Evolutionary conservation across 805 yeast genomes (phyloP).

Genomic region (Ogataea haglerorum): DNA sequence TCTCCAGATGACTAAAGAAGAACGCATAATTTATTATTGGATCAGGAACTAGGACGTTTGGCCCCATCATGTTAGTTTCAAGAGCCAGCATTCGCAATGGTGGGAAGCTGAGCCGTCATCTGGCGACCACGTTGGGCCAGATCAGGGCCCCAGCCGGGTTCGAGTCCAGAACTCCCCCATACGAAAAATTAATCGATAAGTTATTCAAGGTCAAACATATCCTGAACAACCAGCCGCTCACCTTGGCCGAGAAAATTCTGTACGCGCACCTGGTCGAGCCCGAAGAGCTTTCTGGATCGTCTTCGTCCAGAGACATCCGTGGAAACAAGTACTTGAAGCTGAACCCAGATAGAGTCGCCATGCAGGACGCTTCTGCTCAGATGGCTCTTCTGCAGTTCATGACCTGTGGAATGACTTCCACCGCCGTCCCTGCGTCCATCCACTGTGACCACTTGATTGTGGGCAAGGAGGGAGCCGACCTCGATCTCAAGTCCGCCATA

Average conservation of each 20-base stretch:
- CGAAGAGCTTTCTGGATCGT: conserved; percentile 66
- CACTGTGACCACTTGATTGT: conserved; percentile 98
- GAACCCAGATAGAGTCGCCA: conserved; percentile 97
- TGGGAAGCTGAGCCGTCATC: conserved; percentile 18
- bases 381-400: conserved; percentile 96
- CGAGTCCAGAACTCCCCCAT: conserved; percentile 81
- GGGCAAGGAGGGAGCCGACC: conserved; percentile 87
- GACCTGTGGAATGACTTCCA: conserved; percentile 90
- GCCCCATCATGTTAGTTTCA: conserved; percentile 13
- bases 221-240: conserved; percentile 56
- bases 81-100: conserved; percentile 6
- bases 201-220: conserved; percentile 41
- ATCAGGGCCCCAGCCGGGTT: conserved; percentile 54
- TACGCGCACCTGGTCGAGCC: conserved; percentile 96
- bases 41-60: conserved; percentile 1
- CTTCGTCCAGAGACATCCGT: conserved; percentile 45
- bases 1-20: conserved; percentile 14
- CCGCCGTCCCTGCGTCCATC: conserved; percentile 92
- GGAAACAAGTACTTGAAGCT: conserved; percentile 90
- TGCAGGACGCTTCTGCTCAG: conserved; percentile 99
- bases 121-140: conserved; percentile 27
- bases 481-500: conserved; percentile 82
- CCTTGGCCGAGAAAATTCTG: conserved; percentile 91
- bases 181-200: conserved; percentile 65
- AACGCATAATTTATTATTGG: conserved; percentile 9